phyloP scores from a whole-genome alignment of 148 eudicot genomes.

The Selenicereus undatus region DNA sequence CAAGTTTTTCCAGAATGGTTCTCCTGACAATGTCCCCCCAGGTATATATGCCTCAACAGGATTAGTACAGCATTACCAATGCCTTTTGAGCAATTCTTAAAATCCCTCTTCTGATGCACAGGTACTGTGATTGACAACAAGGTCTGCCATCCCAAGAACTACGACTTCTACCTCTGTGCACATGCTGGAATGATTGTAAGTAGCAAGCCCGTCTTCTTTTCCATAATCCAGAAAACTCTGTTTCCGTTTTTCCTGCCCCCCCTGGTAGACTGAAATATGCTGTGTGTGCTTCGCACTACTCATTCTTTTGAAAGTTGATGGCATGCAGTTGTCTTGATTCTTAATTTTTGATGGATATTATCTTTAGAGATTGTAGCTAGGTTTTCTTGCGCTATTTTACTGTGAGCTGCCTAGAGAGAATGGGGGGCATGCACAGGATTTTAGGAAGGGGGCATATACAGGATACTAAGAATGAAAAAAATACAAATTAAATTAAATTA shows the following conservation, averaged over 20 bases:
- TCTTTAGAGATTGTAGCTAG: not conserved
- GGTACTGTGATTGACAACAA: conserved; percentile 35
- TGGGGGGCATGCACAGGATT: not conserved
- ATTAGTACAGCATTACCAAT: not conserved
- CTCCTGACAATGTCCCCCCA: conserved; percentile 22
- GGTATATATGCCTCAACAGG: not conserved
- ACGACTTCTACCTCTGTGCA: conserved; percentile 30
- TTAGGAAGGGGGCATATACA: not conserved
- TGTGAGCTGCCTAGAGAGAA: no score
- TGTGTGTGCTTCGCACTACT: not conserved
- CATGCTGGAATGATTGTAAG: conserved; percentile 40
- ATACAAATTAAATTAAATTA: no score
- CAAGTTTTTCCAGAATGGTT: conserved; percentile 14
- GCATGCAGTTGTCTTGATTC: not conserved
- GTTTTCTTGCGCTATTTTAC: not conserved
- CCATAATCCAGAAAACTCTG: not conserved
- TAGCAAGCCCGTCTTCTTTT: not conserved
- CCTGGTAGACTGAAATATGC: not conserved
- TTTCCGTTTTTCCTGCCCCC: not conserved
- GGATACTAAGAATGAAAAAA: not conserved
- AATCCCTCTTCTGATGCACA: not conserved
- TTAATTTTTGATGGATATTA: not conserved
- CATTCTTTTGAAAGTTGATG: not conserved
- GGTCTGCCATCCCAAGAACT: conserved; percentile 31
- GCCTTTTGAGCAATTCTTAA: not conserved